Evolutionary conservation across 169 alveolate species (phyloP), one percentile per base, ranked within the genome.

Genomic region (Plasmodium adleri): DNA sequence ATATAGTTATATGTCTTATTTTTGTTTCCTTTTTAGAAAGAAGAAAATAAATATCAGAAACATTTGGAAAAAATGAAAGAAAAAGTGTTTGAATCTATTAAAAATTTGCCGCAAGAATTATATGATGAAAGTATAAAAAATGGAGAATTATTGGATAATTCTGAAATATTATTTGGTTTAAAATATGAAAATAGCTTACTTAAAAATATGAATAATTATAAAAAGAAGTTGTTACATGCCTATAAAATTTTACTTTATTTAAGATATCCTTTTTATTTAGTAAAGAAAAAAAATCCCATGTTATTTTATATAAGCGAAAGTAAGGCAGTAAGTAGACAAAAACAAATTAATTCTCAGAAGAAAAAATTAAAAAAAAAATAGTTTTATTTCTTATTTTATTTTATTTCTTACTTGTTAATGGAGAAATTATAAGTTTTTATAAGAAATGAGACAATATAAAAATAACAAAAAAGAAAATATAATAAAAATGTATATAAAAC

Each of bases 281-380:
- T 92, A 26, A 94, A 94, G 49, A 85, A 78, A 50, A 76, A 88
- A 9, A 87, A 89, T 15, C 96, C 96, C 45, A 93, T 93, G 64
- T n/a, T 94, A 49, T 94, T 94, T 85, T 94, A 94, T 94, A 89
- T 94, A 52, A 93, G 93, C 67, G 96, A 94, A 64, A 92, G 92
- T 86, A 94, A 94, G 63, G 94, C 94, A 17, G 47, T 94, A 60
- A 92, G 95, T 17, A 70, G 95, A 43, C 96, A 94, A 74, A 94
- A 94, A 62, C 96, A 94, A 78, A 94, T 94, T 24, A 92, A 93
- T 72, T 32, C 93, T 74, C 87, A 91, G 47, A 91, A 93, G 56
- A 73, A 90, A 63, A 94, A 92, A 49, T 86, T 70, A 60, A 92
- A 92, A 71, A 71, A 73, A 60, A 91, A 91, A 76, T 73, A 85